Evolutionary conservation across 768 basidiomycete species (phyloP), one percentile per base, ranked within the genome.

Genomic region (Phanerodontia chrysosporium): DNA sequence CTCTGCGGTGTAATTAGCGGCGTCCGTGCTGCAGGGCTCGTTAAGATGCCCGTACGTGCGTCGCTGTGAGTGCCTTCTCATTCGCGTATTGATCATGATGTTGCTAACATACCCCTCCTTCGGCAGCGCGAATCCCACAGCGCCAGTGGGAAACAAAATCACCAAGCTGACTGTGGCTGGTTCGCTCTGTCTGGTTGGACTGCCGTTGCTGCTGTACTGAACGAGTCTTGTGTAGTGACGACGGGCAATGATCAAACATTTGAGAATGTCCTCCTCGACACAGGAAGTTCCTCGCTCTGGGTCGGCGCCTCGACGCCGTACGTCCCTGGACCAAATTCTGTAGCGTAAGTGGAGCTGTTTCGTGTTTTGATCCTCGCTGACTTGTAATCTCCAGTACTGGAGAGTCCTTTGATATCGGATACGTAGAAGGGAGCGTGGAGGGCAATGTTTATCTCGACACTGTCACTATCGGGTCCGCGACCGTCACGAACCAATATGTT

Each of bases 271-370:
- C 27, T 56, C 3, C 29, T 60, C 22, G 59, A 60, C 36, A 60
- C 59, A 8, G 59, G 59, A 2, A 60, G 59, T 28, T 46, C 55
- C 7, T 36, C 56, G 2, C 59, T 60, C n/a, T 60, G 59, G 59
- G 59, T 60, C 25, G 59, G 59, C 24, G 55, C 46, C 6, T 13
- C 49, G 39, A 35, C 49, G 10, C 49, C 55, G 25, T 60, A 55
- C 49, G 28, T 49, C 3, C 55, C 59, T 1, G 59, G 59, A 9
- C 54, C 45, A 7, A 35, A 60, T 25, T 56, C 59, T 6, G 21
- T 45, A 5, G 14, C 27, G 51, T 52, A 32, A 28, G 51, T 22
- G 14, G 21, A 22, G n/a, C n/a, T 30, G 30, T 14, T 16, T 2
- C 10, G n/a, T 14, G 9, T 35, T 18, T 52, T 8, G 28, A 9